Base-by-base conservation (phyloP, 75 land plant genomes). In the Pinus taeda region DNA sequence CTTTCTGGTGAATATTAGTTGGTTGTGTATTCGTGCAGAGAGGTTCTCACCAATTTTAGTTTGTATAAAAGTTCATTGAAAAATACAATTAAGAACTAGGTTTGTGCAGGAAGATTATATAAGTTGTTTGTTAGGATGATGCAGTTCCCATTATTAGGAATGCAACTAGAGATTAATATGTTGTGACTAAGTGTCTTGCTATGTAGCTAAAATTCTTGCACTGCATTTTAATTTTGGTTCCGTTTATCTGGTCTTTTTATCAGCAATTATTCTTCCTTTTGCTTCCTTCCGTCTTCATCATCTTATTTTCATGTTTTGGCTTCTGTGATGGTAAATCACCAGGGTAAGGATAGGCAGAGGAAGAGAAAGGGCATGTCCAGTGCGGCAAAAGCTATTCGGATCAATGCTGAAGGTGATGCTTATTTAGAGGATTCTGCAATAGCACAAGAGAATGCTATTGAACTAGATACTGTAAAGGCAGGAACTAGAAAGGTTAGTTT, bases 351-450 rank as follows among this genome's bases (percentile, higher is more conserved):
- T 79, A 81, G 79, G 60, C 91, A 89, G 71, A 93, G 89, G 84
- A 96, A 86, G 71, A 95, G 90, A 76, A 81, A 88, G 58, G 82
- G 74, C 2, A 49, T 49, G 55, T 49, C 55, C 55, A 49, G 55
- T 49, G 55, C 12, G 11, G 76, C 85, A 73, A 89, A 84, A 57
- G 90, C 85, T 9, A 91, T 96, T 15, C 81, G 90, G 29, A 57
- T 96, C 55, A 92, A 92, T 86, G 93, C 91, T 11, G 99, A 96
- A 66, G 99, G 97, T 56, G 95, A 84, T 83, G 97, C 88, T 17
- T 79, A 88, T 57, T 79, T 93, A 76, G 96, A 95, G 61, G 96
- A 96, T 53, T 39, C 85, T 3, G 26, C 87, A 58, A 76, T 53
- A 64, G 88, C 75, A 73, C n/a, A 18, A 21, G 86, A 76, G 61